A percentile compares a stretch with the other conserved stretches of the same genome.
Conservation (phyloP, 164 flowering plant genomes). For the Protea cynaroides region DNA sequence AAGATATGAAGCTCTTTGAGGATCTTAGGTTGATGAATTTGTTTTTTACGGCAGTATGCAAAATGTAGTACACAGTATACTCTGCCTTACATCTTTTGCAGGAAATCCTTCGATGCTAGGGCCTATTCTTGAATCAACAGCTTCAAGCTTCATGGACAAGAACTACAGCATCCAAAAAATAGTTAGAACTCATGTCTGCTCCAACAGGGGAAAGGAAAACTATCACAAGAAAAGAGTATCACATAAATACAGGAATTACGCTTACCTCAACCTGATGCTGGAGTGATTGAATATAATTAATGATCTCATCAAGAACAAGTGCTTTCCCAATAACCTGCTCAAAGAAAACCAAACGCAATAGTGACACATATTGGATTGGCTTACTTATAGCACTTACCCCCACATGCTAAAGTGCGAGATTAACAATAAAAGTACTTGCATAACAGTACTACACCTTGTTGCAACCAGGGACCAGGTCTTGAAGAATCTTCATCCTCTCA, state of each 20-base stretch:
- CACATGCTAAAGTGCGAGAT: background rate
- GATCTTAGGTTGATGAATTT: too few species aligned
- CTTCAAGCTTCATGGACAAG: slow-evolving; percentile 97
- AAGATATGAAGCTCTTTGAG: too few species aligned
- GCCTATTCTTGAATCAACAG: slow-evolving; percentile 65
- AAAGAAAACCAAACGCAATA: background rate
- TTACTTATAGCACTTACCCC: background rate
- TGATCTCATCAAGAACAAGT: slow-evolving; percentile 84
- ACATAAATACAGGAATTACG: background rate
- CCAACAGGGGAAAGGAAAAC: background rate
- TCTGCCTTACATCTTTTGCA: slow-evolving; percentile 74
- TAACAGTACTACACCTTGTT: slow-evolving; percentile 57
- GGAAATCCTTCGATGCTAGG: slow-evolving; percentile 56
- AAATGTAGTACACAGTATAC: too few species aligned
- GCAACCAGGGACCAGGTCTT: slow-evolving; percentile 92
- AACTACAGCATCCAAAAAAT: slow-evolving; percentile 46
- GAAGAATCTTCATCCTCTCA: slow-evolving; percentile 79
- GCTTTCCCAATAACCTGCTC: slow-evolving; percentile 79
- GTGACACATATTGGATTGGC: background rate
- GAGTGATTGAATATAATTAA: slow-evolving; percentile 78
- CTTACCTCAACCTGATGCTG: slow-evolving; percentile 84
- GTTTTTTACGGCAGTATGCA: too few species aligned
- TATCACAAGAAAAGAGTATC: background rate
- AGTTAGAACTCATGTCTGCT: slow-evolving; percentile 1
- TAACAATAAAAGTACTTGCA: background rate